These are phyloP conservation scores for Venturia oleaginea DNA, from an alignment of 2,329 filamentous ascomycete genomes.

Conservation along the genomic window DNA sequence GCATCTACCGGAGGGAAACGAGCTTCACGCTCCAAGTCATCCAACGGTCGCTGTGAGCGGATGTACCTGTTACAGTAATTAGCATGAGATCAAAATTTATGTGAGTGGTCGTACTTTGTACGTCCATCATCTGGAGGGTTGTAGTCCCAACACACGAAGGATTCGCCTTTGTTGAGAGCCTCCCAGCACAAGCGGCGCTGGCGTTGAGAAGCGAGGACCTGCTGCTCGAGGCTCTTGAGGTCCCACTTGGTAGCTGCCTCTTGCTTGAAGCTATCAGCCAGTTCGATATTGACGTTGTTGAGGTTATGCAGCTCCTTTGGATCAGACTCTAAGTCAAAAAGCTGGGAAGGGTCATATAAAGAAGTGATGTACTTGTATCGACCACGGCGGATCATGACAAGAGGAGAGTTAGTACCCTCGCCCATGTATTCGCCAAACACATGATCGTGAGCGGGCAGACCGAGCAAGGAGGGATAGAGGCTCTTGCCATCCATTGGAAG, in stretches of 20 bases:
- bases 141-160: conserved; percentile 72
- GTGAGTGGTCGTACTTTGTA: conserved; percentile 45
- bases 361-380: conserved; percentile 88
- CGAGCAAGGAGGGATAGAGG: conserved; percentile 67
- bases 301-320: conserved; percentile 71
- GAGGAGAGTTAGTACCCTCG: conserved; percentile 77
- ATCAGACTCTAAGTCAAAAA: conserved; percentile 71
- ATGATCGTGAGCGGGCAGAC: conserved; percentile 63
- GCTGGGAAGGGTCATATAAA: conserved; percentile 71
- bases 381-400: conserved; percentile 89
- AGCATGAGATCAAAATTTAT: not conserved
- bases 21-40: conserved; percentile 69
- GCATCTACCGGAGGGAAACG: conserved; percentile 54
- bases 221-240: conserved; percentile 63
- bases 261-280: conserved; percentile 53
- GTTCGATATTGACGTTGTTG: conserved; percentile 34
- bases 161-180: conserved; percentile 65
- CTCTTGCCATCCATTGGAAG: conserved; percentile 83
- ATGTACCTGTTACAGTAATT: conserved; percentile 56
- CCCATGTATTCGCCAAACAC: conserved; percentile 95
- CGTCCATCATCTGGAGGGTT: conserved; percentile 63
- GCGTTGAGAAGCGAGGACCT: conserved; percentile 70
- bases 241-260: conserved; percentile 75
- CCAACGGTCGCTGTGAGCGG: conserved; percentile 69
- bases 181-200: conserved; percentile 70